Base-by-base conservation (phyloP, 805 yeast species). In the Lipomyces oligophaga region DNA sequence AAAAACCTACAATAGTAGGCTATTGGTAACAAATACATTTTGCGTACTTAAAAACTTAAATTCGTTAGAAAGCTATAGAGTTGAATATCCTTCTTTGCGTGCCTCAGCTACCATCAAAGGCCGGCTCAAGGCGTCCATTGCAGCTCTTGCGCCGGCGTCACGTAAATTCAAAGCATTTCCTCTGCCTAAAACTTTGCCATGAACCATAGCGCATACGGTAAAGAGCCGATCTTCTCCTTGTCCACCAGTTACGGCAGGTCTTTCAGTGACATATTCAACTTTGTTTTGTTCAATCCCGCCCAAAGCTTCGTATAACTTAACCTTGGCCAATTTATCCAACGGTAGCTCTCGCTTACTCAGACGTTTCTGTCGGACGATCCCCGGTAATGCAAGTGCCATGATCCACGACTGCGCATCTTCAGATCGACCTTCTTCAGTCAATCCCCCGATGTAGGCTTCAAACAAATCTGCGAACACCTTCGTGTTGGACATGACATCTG, bases 371-470 rank as follows among this genome's bases (percentile, higher is more conserved):
- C n/a, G n/a, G n/a, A n/a, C 28, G 11, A 38, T 43, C 13, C 26
- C 26, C n/a, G 24, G 41, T 22, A 43, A 28, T 13, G 48, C 37
- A 20, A 45, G 38, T 32, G 42, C 25, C 1, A 72, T 34, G 7
- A 69, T 57, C 70, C 72, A 70, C n/a, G n/a, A n/a, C n/a, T n/a
- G n/a, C n/a, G n/a, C n/a, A 6, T 55, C 27, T 13, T 58, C 57
- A 1, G 61, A 64, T 2, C 51, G 56, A 35, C 75, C 69, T 53
- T 85, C 94, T 19, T 78, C 70, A 5, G 75, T 74, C 26, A 90
- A 65, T 0, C 94, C 98, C 5, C 96, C 97, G 37, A 93, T 74
- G 57, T 90, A 90, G 0, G 97, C 96, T 66, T 93, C 98, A 62
- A 90, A 85, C 0, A 84, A 79, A 70, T 90, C 98, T 0, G 97